These are phyloP conservation scores for Xylariaceae sp. DNA, from an alignment of 2,329 filamentous ascomycete species.

Conservation along the genomic window DNA sequence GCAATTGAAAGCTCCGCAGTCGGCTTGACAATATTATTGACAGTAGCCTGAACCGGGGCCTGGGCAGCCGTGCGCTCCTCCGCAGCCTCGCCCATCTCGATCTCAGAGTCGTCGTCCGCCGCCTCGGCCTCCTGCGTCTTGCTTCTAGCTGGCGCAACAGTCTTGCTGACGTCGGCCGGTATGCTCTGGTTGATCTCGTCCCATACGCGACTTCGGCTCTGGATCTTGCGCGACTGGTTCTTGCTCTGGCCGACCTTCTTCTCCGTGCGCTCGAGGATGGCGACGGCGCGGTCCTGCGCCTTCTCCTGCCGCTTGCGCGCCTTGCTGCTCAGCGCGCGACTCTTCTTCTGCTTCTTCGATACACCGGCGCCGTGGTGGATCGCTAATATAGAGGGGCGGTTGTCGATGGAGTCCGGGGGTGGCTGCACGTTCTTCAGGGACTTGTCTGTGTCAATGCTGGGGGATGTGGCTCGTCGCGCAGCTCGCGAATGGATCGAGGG, in stretches of 20 bases:
- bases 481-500: conserved; percentile 67
- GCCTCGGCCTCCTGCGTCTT: conserved; percentile 15
- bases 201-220: conserved; percentile 50
- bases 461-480: conserved; percentile 65
- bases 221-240: conserved; percentile 42
- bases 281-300: conserved; percentile 54
- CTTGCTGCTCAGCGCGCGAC: conserved; percentile 52
- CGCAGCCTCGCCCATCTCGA: conserved; percentile 23
- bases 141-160: conserved; percentile 11
- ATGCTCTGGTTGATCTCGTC: conserved; percentile 51
- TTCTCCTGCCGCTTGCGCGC: conserved; percentile 53
- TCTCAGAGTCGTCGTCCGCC: conserved; percentile 19
- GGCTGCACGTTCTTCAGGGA: conserved; percentile 57
- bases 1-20: conserved; percentile 4
- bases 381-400: conserved; percentile 62
- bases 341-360: conserved; percentile 58
- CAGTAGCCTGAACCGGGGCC: not conserved
- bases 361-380: conserved; percentile 64
- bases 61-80: not conserved
- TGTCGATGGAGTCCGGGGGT: conserved; percentile 43
- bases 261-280: conserved; percentile 53
- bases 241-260: conserved; percentile 53
- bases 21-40: not conserved
- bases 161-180: conserved; percentile 6
- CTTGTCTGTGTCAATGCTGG: conserved; percentile 66